Evolutionary conservation across 2,329 filamentous ascomycete species (phyloP).

Genomic region (Trichoderma sp.): DNA sequence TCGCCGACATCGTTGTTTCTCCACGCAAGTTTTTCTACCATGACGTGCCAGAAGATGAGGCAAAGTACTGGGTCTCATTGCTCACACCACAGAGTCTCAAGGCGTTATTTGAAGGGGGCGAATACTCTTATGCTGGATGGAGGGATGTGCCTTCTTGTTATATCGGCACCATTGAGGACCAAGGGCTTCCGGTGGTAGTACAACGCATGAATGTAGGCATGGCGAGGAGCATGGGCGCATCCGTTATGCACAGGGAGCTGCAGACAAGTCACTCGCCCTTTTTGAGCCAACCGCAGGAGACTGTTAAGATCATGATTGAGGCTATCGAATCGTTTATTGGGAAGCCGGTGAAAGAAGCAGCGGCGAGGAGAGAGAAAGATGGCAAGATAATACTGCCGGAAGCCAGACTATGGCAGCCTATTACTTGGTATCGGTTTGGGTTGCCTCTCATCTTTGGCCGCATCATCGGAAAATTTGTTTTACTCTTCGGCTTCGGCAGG

Average conservation of each 20-base stretch:
- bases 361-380: not conserved
- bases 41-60: not conserved
- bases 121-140: conserved; percentile 2
- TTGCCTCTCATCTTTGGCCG: not conserved
- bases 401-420: not conserved
- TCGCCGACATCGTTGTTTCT: not conserved
- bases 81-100: not conserved
- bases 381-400: not conserved
- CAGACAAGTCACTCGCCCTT: conserved; percentile 1
- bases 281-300: not conserved
- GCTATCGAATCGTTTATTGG: conserved; percentile 1
- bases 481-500: not conserved
- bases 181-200: not conserved
- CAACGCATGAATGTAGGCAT: conserved; percentile 6
- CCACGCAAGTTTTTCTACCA: not conserved
- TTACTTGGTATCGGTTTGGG: not conserved
- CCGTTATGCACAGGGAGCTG: not conserved
- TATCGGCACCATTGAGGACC: not conserved
- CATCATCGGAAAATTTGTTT: not conserved
- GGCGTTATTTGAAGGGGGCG: not conserved
- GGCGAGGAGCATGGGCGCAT: conserved; percentile 5
- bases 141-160: not conserved
- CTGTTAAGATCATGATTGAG: not conserved
- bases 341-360: not conserved
- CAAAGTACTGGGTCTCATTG: not conserved